Percentiles rank a stretch among this genome's conserved stretches.
Conservation (phyloP, 352 stramenopile species). For the Phytophthora rubi region DNA sequence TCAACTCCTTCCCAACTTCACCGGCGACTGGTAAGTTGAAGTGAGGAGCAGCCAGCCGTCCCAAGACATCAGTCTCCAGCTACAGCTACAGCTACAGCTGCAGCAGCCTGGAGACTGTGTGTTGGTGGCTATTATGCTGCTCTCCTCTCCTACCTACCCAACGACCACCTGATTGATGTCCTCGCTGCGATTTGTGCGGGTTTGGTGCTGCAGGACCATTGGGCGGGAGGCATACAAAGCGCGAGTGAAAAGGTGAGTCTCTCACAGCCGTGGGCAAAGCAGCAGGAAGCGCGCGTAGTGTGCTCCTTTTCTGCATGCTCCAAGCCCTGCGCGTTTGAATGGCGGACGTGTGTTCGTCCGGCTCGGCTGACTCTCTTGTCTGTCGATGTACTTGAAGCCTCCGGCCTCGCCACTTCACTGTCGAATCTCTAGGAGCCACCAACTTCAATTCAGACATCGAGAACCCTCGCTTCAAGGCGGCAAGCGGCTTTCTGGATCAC, state of each 20-base stretch:
- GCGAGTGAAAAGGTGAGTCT: conserved; percentile 28
- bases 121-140: conserved; percentile 15
- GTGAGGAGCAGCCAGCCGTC: conserved; percentile 3
- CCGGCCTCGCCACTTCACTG: conserved; percentile 31
- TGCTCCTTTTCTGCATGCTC: conserved; percentile 49
- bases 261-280: conserved; percentile 7
- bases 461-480: conserved; percentile 13
- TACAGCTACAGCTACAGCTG: not conserved
- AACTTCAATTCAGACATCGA: conserved; percentile 67
- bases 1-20: not conserved
- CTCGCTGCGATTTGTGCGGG: conserved; percentile 37
- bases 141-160: conserved; percentile 1
- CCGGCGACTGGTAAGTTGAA: conserved; percentile 32
- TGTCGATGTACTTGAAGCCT: conserved; percentile 67
- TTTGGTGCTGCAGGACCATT: conserved; percentile 30
- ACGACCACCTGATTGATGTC: conserved; percentile 36
- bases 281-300: conserved; percentile 29
- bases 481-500: conserved; percentile 3
- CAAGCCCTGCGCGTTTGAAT: conserved; percentile 38
- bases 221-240: conserved; percentile 33
- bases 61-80: conserved; percentile 9
- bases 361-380: conserved; percentile 46
- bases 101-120: conserved; percentile 8
- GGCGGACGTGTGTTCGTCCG: conserved; percentile 45
- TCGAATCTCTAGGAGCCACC: conserved; percentile 62